These are phyloP conservation scores for Antitrichia curtipendula DNA, from an alignment of 225 moss, liverwort and hornwort species.

Conservation along the genomic window DNA sequence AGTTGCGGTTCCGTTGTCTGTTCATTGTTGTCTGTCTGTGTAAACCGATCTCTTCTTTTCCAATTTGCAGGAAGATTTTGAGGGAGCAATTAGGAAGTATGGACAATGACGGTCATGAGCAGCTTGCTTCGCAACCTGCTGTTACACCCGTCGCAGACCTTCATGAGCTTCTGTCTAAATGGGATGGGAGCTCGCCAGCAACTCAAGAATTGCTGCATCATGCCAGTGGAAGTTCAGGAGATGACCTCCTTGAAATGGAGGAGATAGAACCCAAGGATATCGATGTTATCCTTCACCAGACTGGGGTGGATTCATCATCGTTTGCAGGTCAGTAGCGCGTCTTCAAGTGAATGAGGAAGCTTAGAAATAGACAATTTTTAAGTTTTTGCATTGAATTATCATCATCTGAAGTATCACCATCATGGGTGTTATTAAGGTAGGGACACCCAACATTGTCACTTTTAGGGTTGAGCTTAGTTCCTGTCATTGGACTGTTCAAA, in stretches of 20 bases:
- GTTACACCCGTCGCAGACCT: neutral
- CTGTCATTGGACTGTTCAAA: neutral
- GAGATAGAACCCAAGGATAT: conserved; percentile 4
- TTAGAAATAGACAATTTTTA: neutral
- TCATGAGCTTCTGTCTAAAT: conserved; percentile 12
- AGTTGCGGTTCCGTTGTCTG: neutral
- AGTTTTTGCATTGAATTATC: neutral
- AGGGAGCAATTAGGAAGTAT: neutral
- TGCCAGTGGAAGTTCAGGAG: neutral
- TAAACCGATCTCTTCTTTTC: neutral
- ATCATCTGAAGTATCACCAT: neutral
- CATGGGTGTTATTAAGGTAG: neutral
- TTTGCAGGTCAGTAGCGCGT: neutral
- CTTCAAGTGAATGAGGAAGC: neutral
- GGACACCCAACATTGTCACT: neutral
- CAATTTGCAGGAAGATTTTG: neutral
- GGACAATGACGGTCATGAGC: neutral
- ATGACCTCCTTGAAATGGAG: conserved; percentile 11
- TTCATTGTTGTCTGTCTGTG: neutral
- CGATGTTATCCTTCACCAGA: conserved; percentile 3
- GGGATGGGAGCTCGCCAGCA: conserved; percentile 5
- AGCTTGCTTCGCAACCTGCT: conserved; percentile 1
- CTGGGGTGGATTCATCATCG: neutral
- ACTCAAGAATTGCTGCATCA: neutral
- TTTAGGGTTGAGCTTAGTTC: neutral